Percentiles rank a stretch among this genome's conserved stretches.
Evolutionary conservation across 2,329 filamentous ascomycete species (phyloP).

Genomic region (Phialophora verrucosa): DNA sequence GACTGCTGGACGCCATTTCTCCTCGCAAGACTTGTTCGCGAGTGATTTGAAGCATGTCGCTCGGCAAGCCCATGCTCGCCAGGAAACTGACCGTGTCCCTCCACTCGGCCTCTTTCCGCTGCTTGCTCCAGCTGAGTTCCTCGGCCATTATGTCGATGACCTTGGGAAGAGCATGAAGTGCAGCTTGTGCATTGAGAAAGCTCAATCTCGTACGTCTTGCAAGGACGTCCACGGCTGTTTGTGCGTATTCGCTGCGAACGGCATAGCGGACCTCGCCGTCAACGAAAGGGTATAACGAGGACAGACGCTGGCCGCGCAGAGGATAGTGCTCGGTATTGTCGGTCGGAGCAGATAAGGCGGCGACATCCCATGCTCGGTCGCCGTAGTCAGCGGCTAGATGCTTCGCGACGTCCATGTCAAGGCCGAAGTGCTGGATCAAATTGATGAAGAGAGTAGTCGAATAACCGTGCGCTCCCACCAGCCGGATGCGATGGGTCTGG

Average conservation of each 20-base stretch:
- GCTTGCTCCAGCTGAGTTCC: conserved; percentile 77
- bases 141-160: conserved; percentile 89
- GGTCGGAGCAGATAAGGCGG: conserved; percentile 77
- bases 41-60: conserved; percentile 60
- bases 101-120: conserved; percentile 80
- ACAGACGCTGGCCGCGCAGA: conserved; percentile 79
- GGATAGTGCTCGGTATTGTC: conserved; percentile 73
- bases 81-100: conserved; percentile 67
- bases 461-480: conserved; percentile 84
- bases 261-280: conserved; percentile 92
- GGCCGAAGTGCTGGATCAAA: conserved; percentile 87
- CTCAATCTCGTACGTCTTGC: conserved; percentile 82
- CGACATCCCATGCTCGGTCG: conserved; percentile 90
- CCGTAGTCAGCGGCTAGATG: conserved; percentile 87
- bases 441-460: conserved; percentile 93
- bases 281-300: conserved; percentile 84
- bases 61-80: conserved; percentile 66
- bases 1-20: conserved; percentile 14
- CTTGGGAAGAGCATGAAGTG: conserved; percentile 79
- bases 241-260: conserved; percentile 85
- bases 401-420: conserved; percentile 89
- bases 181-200: conserved; percentile 89
- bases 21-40: conserved; percentile 58
- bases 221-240: conserved; percentile 86
- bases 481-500: conserved; percentile 80